phyloP scores from a whole-genome alignment of 306 rosid species.

The Cicer cuneatum region DNA sequence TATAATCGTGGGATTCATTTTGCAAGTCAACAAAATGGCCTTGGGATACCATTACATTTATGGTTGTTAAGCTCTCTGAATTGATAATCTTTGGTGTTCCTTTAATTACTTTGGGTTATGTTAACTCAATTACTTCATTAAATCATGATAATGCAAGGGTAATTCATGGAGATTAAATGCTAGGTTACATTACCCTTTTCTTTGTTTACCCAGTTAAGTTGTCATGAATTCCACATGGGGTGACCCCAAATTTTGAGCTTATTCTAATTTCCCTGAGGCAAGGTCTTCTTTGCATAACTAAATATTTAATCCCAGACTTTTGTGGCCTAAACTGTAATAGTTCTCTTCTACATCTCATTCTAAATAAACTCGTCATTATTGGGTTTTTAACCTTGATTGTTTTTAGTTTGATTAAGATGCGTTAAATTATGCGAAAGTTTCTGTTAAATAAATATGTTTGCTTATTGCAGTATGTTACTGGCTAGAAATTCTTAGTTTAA shows the following conservation, averaged over 20 bases:
- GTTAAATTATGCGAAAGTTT: not conserved
- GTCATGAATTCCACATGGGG: not conserved
- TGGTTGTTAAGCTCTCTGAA: not conserved
- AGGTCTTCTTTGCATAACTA: not conserved
- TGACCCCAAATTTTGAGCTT: not conserved
- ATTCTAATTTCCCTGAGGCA: not conserved
- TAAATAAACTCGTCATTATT: not conserved
- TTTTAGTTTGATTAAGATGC: conserved; percentile 21
- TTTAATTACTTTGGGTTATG: conserved; percentile 4
- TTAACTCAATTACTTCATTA: conserved; percentile 9
- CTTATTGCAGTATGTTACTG: conserved; percentile 20
- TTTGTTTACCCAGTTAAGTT: not conserved
- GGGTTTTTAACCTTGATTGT: conserved; percentile 10
- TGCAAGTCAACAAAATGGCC: not conserved
- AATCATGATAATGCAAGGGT: not conserved
- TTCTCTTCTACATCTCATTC: conserved; percentile 14
- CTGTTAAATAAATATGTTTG: not conserved
- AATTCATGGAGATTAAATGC: conserved; percentile 18
- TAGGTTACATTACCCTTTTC: not conserved
- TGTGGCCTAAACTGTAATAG: conserved; percentile 23
- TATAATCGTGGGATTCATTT: conserved; percentile 11
- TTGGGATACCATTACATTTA: conserved; percentile 2
- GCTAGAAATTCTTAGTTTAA: conserved; percentile 14
- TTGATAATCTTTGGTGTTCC: not conserved
- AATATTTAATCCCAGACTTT: conserved; percentile 6